Conservation (phyloP, 2,329 filamentous ascomycete genomes). For the Aspergillus pseudonomiae region DNA sequence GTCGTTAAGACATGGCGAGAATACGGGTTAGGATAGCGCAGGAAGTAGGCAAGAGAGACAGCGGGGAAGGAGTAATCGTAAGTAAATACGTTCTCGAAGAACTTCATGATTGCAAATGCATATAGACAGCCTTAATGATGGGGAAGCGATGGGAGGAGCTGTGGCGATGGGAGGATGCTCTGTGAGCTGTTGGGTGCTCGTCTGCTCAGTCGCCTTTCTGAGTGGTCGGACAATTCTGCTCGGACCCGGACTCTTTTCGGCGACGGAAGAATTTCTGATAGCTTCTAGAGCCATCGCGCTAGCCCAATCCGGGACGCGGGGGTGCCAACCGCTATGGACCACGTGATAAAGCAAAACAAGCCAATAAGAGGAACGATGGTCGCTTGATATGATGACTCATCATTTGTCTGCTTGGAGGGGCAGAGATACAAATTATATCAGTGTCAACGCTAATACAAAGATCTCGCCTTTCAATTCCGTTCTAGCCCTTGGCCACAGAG, state of each 20-base stretch:
- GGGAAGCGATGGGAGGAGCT: constrained; percentile 5
- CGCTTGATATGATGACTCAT: neutral
- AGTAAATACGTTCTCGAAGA: constrained; percentile 59
- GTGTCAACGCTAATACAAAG: neutral
- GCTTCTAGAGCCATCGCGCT: constrained; percentile 19
- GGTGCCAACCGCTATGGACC: constrained; percentile 12
- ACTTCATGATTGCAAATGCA: constrained; percentile 50
- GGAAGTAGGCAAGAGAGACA: constrained; percentile 69
- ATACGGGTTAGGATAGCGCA: constrained; percentile 70
- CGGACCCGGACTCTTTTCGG: constrained; percentile 15
- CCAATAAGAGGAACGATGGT: constrained; percentile 4
- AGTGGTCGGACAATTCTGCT: constrained; percentile 20
- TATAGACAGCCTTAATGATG: constrained; percentile 11
- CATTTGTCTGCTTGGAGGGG: neutral
- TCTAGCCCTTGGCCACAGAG: neutral
- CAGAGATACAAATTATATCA: constrained; percentile 1
- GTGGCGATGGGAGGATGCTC: constrained; percentile 13
- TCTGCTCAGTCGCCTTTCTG: constrained; percentile 22
- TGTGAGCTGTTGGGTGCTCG: constrained; percentile 16
- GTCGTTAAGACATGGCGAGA: constrained; percentile 66
- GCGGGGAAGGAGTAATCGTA: constrained; percentile 69
- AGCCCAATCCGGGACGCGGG: constrained; percentile 27
- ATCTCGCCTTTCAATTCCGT: neutral
- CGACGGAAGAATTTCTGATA: constrained; percentile 24
- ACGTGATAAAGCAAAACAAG: constrained; percentile 16